Evolutionary conservation across 495 filamentous ascomycete genomes (phyloP).

Genomic region (Darksidea phi): DNA sequence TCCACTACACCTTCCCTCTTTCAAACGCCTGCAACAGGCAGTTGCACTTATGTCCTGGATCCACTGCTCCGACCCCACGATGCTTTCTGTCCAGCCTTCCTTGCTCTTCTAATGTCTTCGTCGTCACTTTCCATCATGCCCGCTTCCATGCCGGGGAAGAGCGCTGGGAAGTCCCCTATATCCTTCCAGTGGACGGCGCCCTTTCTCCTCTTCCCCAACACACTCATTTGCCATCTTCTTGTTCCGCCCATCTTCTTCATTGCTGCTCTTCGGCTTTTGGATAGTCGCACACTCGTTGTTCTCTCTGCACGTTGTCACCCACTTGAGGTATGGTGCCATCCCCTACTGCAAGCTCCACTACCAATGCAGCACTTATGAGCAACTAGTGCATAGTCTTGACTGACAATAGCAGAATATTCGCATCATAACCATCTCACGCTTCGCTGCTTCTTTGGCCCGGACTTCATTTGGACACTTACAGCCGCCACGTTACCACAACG

Average conservation of each 20-base stretch:
- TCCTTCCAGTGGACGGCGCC: constrained; percentile 9
- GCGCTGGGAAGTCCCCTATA: constrained; percentile 13
- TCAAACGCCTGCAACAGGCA: no score
- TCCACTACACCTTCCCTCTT: no score
- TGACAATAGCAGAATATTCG: constrained; percentile 27
- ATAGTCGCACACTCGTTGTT: constrained; percentile 30
- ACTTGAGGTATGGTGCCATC: constrained; percentile 23
- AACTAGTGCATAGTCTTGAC: background rate
- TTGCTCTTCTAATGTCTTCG: background rate
- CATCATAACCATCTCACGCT: constrained; percentile 31
- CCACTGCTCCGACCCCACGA: background rate
- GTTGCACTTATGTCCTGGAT: no score
- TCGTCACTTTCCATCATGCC: constrained; percentile 10
- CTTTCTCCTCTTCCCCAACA: constrained; percentile 5
- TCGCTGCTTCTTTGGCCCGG: constrained; percentile 15
- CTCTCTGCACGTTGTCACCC: constrained; percentile 15
- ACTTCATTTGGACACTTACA: constrained; percentile 4
- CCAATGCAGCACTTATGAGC: background rate
- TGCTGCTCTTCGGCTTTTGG: constrained; percentile 35
- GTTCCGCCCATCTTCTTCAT: constrained; percentile 30
- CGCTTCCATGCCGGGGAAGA: constrained; percentile 6
- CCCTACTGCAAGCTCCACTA: background rate
- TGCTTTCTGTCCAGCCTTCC: background rate
- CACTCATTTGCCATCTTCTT: constrained; percentile 38
- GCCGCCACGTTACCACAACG: background rate